These are phyloP conservation scores for Zygoascus biomembranicola DNA, from an alignment of 805 yeast species.

Conservation along the genomic window DNA sequence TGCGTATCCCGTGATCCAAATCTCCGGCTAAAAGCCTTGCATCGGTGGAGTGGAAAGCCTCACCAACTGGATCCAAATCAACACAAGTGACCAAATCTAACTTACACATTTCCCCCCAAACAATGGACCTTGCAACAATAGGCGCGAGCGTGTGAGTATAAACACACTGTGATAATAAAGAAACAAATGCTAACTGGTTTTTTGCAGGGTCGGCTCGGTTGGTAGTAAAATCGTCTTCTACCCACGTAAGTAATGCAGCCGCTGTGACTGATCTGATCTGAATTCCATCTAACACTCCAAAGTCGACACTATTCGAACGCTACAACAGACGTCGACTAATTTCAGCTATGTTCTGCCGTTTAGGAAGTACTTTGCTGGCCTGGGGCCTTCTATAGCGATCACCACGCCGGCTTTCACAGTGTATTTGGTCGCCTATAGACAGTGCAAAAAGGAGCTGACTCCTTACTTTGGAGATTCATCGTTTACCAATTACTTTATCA, in stretches of 20 bases:
- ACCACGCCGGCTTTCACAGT: constrained; percentile 36
- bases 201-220: constrained; percentile 28
- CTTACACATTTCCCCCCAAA: not conserved
- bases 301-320: constrained; percentile 35
- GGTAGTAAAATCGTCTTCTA: constrained; percentile 33
- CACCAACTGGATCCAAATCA: not conserved
- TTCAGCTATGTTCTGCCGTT: constrained; percentile 31
- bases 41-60: too few relatives aligned
- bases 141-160: constrained; percentile 31
- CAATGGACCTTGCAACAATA: constrained; percentile 31
- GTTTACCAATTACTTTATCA: constrained; percentile 27
- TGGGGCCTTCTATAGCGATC: constrained; percentile 31
- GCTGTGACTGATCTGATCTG: not conserved
- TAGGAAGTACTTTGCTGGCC: constrained; percentile 33
- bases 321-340: constrained; percentile 34
- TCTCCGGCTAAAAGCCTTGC: too few relatives aligned
- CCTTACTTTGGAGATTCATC: constrained; percentile 30
- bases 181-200: not conserved
- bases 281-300: not conserved
- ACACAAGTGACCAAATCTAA: not conserved
- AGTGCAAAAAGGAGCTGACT: constrained; percentile 29
- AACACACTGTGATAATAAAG: not conserved
- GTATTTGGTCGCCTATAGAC: constrained; percentile 34
- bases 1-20: too few relatives aligned
- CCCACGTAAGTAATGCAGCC: constrained; percentile 23